Conservation (phyloP, 2,329 filamentous ascomycete species). For the Phialocephala sp. region DNA sequence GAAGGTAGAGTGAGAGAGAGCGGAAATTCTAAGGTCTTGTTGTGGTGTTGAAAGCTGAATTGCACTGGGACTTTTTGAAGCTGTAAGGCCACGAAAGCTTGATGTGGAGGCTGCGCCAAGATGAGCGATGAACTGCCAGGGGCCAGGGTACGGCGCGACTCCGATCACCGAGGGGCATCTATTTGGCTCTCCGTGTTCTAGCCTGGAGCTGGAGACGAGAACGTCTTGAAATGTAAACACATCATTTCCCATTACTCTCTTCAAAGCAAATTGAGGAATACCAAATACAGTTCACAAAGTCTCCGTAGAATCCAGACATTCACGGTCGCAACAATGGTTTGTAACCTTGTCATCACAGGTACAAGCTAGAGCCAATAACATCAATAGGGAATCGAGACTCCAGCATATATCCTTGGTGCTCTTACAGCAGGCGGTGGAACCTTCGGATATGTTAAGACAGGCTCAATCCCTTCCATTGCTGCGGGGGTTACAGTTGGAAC, state of each 20-base stretch:
- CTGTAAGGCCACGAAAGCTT: conserved; percentile 39
- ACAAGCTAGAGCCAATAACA: not conserved
- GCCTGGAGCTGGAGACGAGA: conserved; percentile 17
- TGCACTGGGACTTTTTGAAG: conserved; percentile 12
- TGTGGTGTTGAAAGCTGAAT: conserved; percentile 12
- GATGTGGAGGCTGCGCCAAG: conserved; percentile 29
- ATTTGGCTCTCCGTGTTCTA: conserved; percentile 3
- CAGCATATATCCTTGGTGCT: conserved; percentile 79
- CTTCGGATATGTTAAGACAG: conserved; percentile 82
- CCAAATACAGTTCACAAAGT: not conserved
- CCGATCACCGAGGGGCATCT: conserved; percentile 13
- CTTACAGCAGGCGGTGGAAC: conserved; percentile 88
- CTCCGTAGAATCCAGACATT: not conserved
- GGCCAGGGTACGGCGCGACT: conserved; percentile 14
- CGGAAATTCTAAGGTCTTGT: conserved; percentile 14
- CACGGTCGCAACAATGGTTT: conserved; percentile 8
- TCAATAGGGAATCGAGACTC: conserved; percentile 53
- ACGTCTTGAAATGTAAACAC: conserved; percentile 19
- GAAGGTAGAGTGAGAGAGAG: conserved; percentile 9
- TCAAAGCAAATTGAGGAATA: not conserved
- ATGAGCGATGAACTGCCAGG: conserved; percentile 18
- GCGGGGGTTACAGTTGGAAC: conserved; percentile 84
- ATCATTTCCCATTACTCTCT: conserved; percentile 4
- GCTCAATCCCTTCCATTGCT: conserved; percentile 84
- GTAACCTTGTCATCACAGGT: not conserved